phyloP scores from a whole-genome alignment of 108 stramenopile species.

The Skeletonema marinoi region DNA sequence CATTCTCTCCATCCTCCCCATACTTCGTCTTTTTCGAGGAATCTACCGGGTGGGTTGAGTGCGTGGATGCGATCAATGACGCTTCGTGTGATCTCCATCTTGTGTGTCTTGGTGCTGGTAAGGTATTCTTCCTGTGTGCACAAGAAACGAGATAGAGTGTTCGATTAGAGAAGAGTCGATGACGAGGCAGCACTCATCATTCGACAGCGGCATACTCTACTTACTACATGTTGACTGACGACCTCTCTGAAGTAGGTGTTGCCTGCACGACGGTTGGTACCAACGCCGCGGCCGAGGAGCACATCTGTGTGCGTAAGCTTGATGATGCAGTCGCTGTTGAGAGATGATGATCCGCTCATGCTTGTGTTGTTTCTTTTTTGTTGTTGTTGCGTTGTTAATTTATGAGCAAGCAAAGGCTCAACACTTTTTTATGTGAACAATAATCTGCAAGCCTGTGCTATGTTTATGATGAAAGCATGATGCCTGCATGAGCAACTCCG shows the following conservation, averaged over 20 bases:
- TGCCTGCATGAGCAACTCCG: no score
- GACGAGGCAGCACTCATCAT: neutral
- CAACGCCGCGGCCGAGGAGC: constrained; percentile 25
- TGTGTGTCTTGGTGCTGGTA: constrained; percentile 68
- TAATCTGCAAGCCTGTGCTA: no score
- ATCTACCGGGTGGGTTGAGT: constrained; percentile 72
- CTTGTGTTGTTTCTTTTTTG: no score
- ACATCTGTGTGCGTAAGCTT: constrained; percentile 4
- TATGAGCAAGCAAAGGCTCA: no score
- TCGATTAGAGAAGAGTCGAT: neutral
- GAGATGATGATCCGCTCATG: no score
- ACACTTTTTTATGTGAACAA: no score
- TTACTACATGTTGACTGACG: constrained; percentile 1
- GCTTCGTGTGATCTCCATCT: constrained; percentile 70
- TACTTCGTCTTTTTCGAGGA: constrained; percentile 66
- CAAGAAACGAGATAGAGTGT: neutral
- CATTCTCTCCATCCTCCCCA: constrained; percentile 67
- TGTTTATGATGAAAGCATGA: no score
- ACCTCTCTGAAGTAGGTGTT: constrained; percentile 21
- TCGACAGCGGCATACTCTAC: neutral
- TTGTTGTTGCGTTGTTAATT: no score
- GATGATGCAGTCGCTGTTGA: no score
- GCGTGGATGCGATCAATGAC: constrained; percentile 70
- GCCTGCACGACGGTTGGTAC: constrained; percentile 32
- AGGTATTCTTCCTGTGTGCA: neutral